These are phyloP conservation scores for Fraxinus baroniana DNA, from an alignment of 305 asterid species.

Conservation along the genomic window DNA sequence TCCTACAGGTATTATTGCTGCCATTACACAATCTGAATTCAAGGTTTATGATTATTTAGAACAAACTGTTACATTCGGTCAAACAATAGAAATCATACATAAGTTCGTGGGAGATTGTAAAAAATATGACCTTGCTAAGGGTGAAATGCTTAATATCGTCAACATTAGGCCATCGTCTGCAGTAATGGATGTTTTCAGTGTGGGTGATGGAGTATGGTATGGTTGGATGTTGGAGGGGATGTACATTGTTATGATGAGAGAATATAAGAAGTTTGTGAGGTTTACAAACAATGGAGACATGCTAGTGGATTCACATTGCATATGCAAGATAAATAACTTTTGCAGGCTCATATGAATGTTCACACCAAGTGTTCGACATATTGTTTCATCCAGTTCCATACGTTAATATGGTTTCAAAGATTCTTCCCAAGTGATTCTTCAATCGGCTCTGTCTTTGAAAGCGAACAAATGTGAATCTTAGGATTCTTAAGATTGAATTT, in stretches of 20 bases:
- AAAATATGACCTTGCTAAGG: constrained; percentile 53
- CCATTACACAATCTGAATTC: constrained; percentile 62
- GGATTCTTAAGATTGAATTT: background rate
- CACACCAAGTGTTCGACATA: too few species aligned
- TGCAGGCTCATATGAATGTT: too few species aligned
- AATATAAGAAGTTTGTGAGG: too few species aligned
- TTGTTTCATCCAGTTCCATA: too few species aligned
- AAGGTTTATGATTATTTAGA: constrained; percentile 82
- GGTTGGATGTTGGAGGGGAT: too few species aligned
- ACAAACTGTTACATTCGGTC: constrained; percentile 57
- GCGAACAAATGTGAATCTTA: background rate
- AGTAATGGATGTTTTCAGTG: background rate
- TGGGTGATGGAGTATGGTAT: too few species aligned
- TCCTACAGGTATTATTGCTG: constrained; percentile 57
- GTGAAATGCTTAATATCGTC: constrained; percentile 66
- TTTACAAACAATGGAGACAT: too few species aligned
- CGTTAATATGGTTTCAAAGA: too few species aligned
- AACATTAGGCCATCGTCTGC: constrained; percentile 61
- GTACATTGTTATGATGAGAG: too few species aligned
- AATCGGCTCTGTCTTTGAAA: background rate
- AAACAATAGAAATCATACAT: constrained; percentile 46
- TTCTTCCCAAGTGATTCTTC: too few species aligned
- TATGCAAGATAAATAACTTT: too few species aligned
- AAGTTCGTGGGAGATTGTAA: constrained; percentile 46
- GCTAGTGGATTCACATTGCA: too few species aligned